Evolutionary conservation across 495 filamentous ascomycete species (phyloP), one percentile per base, ranked within the genome.

Genomic region (Neurospora sp.): DNA sequence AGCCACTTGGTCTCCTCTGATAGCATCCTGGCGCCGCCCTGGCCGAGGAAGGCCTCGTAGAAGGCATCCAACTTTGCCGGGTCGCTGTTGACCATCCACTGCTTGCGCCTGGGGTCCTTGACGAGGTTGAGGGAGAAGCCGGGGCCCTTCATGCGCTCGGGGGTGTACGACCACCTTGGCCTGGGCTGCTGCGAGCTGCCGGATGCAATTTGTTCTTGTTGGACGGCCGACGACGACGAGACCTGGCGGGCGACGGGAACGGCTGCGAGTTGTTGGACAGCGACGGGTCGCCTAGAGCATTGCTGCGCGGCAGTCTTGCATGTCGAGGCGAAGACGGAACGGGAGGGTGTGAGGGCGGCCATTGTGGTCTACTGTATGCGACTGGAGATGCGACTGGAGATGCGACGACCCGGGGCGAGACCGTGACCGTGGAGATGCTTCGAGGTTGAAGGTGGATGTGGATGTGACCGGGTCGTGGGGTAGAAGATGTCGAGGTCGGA

Each of bases 1-100:
- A 98, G 86, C 96, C 95, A 99, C 82, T 98, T 97, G 76, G 95
- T 85, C 82, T 98, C 94, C 3, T 97, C 94, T 41, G 90, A 90
- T 74, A 98, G 86, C 80, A 94, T 77, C 74, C 87, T 85, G 71
- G 90, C 87, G 75, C 93, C 92, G 71, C 87, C 86, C 71, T 81
- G 81, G 27, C 94, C 93, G 70, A 98, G 82, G 72, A 98, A 80
- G 37, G 83, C 83, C 48, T 85, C 84, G 80, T 97, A 95, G 80
- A 93, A 90, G 46, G 84, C 80, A 78, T 98, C 92, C 48, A 99
- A 82, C 72, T 85, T 82, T 69, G 82, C 81, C 16, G 91, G 92
- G 75, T 95, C 88, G 5, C 89, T 84, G 81, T 99, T 98, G 80
- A 92, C 89, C 42, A 78, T 75, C 84, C 88, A 96, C 12, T 81